Base-by-base conservation (phyloP, 768 basidiomycete genomes). In the Leccinum rimulosum region DNA sequence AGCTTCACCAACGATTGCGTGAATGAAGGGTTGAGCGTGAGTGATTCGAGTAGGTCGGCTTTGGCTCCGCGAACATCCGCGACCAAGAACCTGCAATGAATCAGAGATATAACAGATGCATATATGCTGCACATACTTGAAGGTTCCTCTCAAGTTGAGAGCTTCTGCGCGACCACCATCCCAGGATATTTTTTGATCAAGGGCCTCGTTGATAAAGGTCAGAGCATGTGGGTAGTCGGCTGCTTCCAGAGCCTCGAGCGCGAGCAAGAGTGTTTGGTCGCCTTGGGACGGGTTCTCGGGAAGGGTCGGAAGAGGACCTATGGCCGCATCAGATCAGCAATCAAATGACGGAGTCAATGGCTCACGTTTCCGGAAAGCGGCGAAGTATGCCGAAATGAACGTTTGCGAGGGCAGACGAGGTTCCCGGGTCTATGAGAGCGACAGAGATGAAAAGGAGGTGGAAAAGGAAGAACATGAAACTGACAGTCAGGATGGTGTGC, bases 1-100 rank as follows among this genome's bases (percentile, higher is more conserved):
- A 98, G 87, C 82, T 99, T 99, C 65, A 99, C 95, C 73, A 93
- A 83, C 64, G 86, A 89, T 75, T 98, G 96, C 0, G 93, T 93
- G 66, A 87, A 85, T 47, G 76, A 77, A 14, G 83, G 91, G 58
- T 79, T 73, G 31, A 96, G 75, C 54, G 81, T 76, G 56, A 96
- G 78, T 49, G 89, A 89, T 66, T 88, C 84, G 49, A 89, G 82
- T 36, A 98, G 78, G 73, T 98, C 96, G 2, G 74, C 80, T 70
- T 94, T 91, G 48, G 95, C 95, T 9, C 88, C 90, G 2, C 78
- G 73, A 27, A 94, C 83, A 64, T 98, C 90, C 45, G 87, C 88
- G 58, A 88, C 87, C 54, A 99, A 79, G 85, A 98, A 99, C 71
- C 91, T 94, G 61, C 3, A 38, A 14, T n/a, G 15, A 1, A 45